Percentiles rank a stretch among this genome's conserved stretches.
phyloP scores from a whole-genome alignment of 2,329 filamentous ascomycete genomes.

The Parafenestella ontariensis region DNA sequence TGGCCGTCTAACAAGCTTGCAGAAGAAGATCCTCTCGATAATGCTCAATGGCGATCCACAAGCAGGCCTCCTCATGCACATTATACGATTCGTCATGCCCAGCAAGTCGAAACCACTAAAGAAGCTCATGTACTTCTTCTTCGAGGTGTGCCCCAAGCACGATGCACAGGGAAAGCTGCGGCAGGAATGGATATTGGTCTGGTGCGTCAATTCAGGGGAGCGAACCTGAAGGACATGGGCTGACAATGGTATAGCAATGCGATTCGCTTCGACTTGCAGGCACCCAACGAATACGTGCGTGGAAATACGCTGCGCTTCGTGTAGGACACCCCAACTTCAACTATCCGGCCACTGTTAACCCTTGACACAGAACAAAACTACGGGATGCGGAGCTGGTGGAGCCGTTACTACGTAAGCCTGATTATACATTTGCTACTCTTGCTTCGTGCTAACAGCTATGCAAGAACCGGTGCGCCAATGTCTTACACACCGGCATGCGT shows the following conservation, averaged over 20 bases:
- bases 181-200: constrained; percentile 99
- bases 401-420: constrained; percentile 72
- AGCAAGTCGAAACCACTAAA: constrained; percentile 96
- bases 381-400: constrained; percentile 96
- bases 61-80: constrained; percentile 96
- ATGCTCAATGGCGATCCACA: constrained; percentile 99
- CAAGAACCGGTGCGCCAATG: constrained; percentile 81
- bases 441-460: constrained; percentile 13
- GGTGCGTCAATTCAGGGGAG: constrained; percentile 63
- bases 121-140: constrained; percentile 99
- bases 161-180: constrained; percentile 93
- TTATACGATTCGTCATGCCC: constrained; percentile 99
- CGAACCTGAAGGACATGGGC: background rate
- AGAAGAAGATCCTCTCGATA: constrained; percentile 88
- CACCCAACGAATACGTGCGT: constrained; percentile 97
- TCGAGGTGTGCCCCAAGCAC: constrained; percentile 97
- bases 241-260: constrained; percentile 74
- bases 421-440: background rate
- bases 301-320: constrained; percentile 98
- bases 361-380: constrained; percentile 72
- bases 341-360: constrained; percentile 20
- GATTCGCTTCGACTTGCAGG: constrained; percentile 95
- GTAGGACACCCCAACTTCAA: constrained; percentile 19
- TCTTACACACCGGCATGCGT: constrained; percentile 94
- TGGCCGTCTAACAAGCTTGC: constrained; percentile 31